A percentile compares a stretch with the other conserved stretches of the same genome.
Conservation (phyloP, 1,139 yeast species). For the Yamadazyma spencermartinsiae region DNA sequence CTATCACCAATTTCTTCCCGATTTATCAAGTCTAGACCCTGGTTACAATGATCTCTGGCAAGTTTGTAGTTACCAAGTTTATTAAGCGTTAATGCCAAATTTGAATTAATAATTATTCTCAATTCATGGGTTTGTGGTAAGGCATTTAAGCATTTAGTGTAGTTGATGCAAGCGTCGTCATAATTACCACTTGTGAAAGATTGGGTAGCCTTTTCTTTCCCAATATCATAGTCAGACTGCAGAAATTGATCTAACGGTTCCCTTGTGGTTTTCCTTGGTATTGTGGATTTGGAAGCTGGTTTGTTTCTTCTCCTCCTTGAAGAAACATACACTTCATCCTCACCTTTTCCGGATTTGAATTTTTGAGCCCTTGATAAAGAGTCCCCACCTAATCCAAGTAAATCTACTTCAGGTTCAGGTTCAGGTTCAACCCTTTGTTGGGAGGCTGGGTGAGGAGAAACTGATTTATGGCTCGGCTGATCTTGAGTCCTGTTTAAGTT, state of each 20-base stretch:
- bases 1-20: constrained; percentile 26
- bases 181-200: constrained; percentile 84
- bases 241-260: constrained; percentile 38
- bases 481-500: neutral
- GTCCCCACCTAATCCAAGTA: constrained; percentile 21
- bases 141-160: constrained; percentile 58
- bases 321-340: constrained; percentile 17
- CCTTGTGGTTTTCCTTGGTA: constrained; percentile 15
- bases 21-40: constrained; percentile 58
- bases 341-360: constrained; percentile 15
- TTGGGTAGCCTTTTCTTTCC: constrained; percentile 59
- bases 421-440: constrained; percentile 3
- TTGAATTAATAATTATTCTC: constrained; percentile 70
- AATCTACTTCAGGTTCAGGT: constrained; percentile 23
- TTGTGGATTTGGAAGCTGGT: constrained; percentile 5
- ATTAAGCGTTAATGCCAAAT: constrained; percentile 68
- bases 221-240: constrained; percentile 54
- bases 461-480: neutral
- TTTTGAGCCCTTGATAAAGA: constrained; percentile 19
- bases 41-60: constrained; percentile 54
- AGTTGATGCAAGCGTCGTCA: constrained; percentile 59
- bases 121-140: constrained; percentile 69
- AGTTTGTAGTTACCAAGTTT: constrained; percentile 75
- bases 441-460: neutral
- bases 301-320: constrained; percentile 18